Evolutionary conservation across 1,139 yeast genomes (phyloP).

Genomic region (Lodderomyces elongisporus): DNA sequence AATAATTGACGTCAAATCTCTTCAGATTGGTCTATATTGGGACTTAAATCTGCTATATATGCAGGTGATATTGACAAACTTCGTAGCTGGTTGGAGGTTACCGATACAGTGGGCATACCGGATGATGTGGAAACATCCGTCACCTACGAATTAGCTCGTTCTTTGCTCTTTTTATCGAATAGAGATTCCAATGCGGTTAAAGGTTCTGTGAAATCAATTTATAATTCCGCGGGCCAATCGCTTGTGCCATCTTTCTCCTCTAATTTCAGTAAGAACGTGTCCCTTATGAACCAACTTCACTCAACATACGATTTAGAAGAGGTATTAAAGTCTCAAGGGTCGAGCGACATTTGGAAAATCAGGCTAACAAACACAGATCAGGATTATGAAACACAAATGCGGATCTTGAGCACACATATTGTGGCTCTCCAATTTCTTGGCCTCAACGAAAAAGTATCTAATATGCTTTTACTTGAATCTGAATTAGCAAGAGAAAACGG

Average conservation of each 20-base stretch:
- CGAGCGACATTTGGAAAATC: slow-evolving; percentile 22
- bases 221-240: slow-evolving; percentile 53
- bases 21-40: slow-evolving; percentile 59
- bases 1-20: slow-evolving; percentile 26
- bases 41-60: slow-evolving; percentile 69
- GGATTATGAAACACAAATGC: slow-evolving; percentile 61
- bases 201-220: slow-evolving; percentile 46
- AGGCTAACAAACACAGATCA: slow-evolving; percentile 53
- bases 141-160: slow-evolving; percentile 62
- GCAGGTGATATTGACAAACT: slow-evolving; percentile 53
- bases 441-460: slow-evolving; percentile 27
- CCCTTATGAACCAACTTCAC: slow-evolving; percentile 60
- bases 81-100: slow-evolving; percentile 49
- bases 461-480: slow-evolving; percentile 58
- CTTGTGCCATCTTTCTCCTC: slow-evolving; percentile 59
- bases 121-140: slow-evolving; percentile 54
- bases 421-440: slow-evolving; percentile 47
- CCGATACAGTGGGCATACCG: slow-evolving; percentile 31
- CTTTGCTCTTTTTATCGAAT: slow-evolving; percentile 41
- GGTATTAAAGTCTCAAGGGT: slow-evolving; percentile 19
- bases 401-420: slow-evolving; percentile 53
- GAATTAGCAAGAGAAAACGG: slow-evolving; percentile 63
- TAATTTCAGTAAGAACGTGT: slow-evolving; percentile 55
- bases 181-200: slow-evolving; percentile 26
- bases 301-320: slow-evolving; percentile 58